Base-by-base conservation (phyloP, 148 eudicot species). In the Nyssa sinensis region DNA sequence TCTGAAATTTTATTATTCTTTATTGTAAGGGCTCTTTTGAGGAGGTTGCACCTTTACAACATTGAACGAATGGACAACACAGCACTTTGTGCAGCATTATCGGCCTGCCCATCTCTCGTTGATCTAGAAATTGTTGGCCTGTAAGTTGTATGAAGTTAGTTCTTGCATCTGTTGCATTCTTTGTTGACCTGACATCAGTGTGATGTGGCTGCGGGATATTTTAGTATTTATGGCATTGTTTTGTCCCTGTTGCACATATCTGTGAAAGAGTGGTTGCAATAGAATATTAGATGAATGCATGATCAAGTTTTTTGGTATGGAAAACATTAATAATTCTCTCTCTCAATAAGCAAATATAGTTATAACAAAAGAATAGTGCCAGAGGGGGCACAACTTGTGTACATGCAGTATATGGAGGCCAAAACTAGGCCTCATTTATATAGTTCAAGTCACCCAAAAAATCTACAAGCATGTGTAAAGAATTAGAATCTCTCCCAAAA, bases 51-150 rank as follows among this genome's bases (percentile, higher is more conserved):
- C 78, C 86, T 89, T 58, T 83, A 85, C 81, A 87, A 87, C 67
- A 87, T 89, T 64, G 93, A 87, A 67, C 79, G 88, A 69, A 80
- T 89, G 83, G 90, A 89, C 74, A 85, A 80, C 23, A 10, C 87
- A 3, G 82, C 90, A 37, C 82, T 89, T 66, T 81, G 80, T 41
- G 58, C 75, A 47, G 88, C 90, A 47, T 70, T 89, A 76, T 83
- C 87, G 64, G 79, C 84, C 61, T 89, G 93, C 75, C 84, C 90
- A 12, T 81, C 81, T 75, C 85, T 89, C 75, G 79, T 81, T 83
- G 93, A 89, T 83, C 81, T 89, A 17, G 90, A 87, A 81, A 83
- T 89, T 69, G 90, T 89, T 82, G 90, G 93, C 79, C 88, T 84
- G 93, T 89, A 82, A 89, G 93, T 89, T 34, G 63, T 5, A 33